A percentile compares a stretch with the other conserved stretches of the same genome.
Conservation (phyloP, 108 stramenopile genomes). For the Cyclotella baltica region DNA sequence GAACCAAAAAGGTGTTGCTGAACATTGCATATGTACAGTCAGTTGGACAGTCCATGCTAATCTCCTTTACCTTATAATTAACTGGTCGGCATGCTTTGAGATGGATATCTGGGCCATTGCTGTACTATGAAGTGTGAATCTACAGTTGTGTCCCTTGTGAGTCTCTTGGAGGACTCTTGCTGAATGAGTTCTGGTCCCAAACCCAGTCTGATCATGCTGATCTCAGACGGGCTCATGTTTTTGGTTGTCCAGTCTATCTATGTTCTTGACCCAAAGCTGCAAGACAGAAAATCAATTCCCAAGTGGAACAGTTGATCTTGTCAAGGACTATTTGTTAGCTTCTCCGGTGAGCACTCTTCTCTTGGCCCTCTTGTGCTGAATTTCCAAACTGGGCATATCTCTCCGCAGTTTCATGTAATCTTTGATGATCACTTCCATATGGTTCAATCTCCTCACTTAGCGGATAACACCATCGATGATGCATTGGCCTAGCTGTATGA, state of each 20-base stretch:
- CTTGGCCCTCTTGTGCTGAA: too few relatives aligned
- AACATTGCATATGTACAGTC: constrained; percentile 49
- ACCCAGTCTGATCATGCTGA: not conserved
- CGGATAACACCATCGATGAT: too few relatives aligned
- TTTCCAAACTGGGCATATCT: too few relatives aligned
- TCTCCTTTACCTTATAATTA: constrained; percentile 46
- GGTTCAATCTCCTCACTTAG: too few relatives aligned
- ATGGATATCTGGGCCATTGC: constrained; percentile 56
- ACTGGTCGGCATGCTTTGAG: constrained; percentile 49
- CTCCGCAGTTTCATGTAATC: too few relatives aligned
- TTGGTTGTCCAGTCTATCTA: too few relatives aligned
- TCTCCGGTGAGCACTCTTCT: constrained; percentile 17
- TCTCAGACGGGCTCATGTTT: constrained; percentile 13
- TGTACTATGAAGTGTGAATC: too few relatives aligned
- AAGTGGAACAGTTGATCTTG: constrained; percentile 6
- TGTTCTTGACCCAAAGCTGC: constrained; percentile 11
- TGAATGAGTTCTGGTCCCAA: constrained; percentile 24
- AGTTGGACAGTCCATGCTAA: constrained; percentile 38
- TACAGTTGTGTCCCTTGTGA: constrained; percentile 37
- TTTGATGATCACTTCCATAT: too few relatives aligned
- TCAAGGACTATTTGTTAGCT: constrained; percentile 32
- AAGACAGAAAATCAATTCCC: too few relatives aligned
- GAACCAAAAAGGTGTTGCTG: constrained; percentile 56
- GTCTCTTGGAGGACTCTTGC: constrained; percentile 18
- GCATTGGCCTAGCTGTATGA: constrained; percentile 27